Evolutionary conservation across 495 filamentous ascomycete genomes (phyloP).

Genomic region (Hyaloscypha variabilis): DNA sequence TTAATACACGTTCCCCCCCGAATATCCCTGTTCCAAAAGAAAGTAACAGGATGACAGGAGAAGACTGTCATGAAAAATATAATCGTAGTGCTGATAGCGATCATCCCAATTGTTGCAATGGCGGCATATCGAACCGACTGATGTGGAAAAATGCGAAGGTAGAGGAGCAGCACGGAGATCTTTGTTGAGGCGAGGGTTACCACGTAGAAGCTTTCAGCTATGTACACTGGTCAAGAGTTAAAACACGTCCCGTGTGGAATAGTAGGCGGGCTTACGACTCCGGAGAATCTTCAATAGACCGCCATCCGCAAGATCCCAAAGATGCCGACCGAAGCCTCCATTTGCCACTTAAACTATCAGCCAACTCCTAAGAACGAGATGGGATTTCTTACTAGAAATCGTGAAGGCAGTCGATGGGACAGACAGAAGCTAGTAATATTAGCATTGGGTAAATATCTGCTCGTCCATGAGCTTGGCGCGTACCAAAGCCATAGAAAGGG

Average conservation of each 20-base stretch:
- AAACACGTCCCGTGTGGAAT: not conserved
- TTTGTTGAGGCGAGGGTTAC: conserved; percentile 47
- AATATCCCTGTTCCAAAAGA: conserved; percentile 45
- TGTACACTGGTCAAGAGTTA: conserved; percentile 38
- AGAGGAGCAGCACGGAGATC: conserved; percentile 53
- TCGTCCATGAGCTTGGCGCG: not conserved
- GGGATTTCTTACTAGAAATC: conserved; percentile 5
- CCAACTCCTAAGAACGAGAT: not conserved
- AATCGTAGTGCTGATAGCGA: conserved; percentile 15
- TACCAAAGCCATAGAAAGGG: conserved; percentile 8
- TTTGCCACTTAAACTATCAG: conserved; percentile 14
- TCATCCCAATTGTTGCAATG: conserved; percentile 32
- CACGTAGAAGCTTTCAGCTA: conserved; percentile 42
- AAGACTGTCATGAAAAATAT: conserved; percentile 34
- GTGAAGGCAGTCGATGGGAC: conserved; percentile 4
- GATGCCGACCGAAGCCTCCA: conserved; percentile 22
- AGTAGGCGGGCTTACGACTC: conserved; percentile 1
- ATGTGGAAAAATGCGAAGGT: conserved; percentile 52
- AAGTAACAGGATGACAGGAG: conserved; percentile 42
- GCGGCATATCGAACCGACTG: conserved; percentile 36
- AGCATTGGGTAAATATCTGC: not conserved
- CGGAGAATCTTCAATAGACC: conserved; percentile 19
- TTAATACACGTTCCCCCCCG: conserved; percentile 38
- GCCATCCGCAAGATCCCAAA: conserved; percentile 15
- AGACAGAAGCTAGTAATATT: not conserved